Conservation (phyloP, 1,139 yeast species). For the Hemisphaericaspora xylanilytica region DNA sequence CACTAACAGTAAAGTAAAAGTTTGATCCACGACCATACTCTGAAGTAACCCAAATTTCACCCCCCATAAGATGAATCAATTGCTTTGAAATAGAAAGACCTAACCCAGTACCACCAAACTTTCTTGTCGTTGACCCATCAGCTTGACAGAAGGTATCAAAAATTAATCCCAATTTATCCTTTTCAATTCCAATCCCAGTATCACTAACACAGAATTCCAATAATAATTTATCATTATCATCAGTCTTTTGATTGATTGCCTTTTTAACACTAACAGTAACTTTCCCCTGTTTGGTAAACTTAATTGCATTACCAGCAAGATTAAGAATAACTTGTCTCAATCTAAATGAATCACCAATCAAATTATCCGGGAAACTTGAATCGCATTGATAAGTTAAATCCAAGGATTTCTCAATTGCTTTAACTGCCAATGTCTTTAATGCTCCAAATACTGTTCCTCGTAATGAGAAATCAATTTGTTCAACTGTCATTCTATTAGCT, state of each 20-base stretch:
- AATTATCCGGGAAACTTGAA: constrained; percentile 80
- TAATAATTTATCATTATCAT: constrained; percentile 55
- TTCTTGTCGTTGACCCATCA: constrained; percentile 87
- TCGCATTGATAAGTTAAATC: constrained; percentile 81
- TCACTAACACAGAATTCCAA: constrained; percentile 84
- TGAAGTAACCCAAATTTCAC: constrained; percentile 85
- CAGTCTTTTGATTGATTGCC: constrained; percentile 37
- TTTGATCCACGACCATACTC: constrained; percentile 80
- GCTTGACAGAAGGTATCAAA: constrained; percentile 91
- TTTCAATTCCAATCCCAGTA: constrained; percentile 86
- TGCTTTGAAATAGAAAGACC: constrained; percentile 86
- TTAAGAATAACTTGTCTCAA: constrained; percentile 80
- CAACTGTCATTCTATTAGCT: constrained; percentile 90
- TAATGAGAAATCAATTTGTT: constrained; percentile 78
- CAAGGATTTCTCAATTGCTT: constrained; percentile 80
- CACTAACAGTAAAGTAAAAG: constrained; percentile 76
- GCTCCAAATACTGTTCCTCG: constrained; percentile 90
- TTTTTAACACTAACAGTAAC: constrained; percentile 64
- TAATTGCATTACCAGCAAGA: constrained; percentile 84
- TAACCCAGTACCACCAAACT: constrained; percentile 88
- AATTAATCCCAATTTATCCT: constrained; percentile 76
- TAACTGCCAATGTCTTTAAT: constrained; percentile 79
- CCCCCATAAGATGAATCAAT: constrained; percentile 86
- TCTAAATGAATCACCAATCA: constrained; percentile 84
- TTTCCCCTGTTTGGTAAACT: constrained; percentile 78